Evolutionary conservation across 345 rosid genomes (phyloP).

Genomic region (Populus alba): DNA sequence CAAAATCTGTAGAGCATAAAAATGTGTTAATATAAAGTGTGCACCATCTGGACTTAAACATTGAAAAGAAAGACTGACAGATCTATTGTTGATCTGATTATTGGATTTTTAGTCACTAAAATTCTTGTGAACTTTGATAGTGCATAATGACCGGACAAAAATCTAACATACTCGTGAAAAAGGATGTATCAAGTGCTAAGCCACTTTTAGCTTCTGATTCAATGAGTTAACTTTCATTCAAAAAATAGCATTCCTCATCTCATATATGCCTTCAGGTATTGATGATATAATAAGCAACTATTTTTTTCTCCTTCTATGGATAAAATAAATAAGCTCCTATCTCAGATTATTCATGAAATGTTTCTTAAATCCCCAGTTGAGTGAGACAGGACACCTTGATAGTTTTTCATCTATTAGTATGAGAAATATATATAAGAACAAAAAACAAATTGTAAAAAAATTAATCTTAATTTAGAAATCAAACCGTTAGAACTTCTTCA

Average conservation of each 20-base stretch:
- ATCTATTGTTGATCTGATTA: neutral
- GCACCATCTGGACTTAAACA: neutral
- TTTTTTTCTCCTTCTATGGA: neutral
- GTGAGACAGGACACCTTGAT: neutral
- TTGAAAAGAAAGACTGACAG: neutral
- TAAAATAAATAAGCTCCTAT: neutral
- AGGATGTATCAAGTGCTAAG: neutral
- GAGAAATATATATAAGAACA: neutral
- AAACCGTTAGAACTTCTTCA: slow-evolving; percentile 34
- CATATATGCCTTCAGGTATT: neutral
- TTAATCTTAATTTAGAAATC: slow-evolving; percentile 1
- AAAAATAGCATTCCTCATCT: neutral
- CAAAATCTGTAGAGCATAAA: slow-evolving; percentile 17
- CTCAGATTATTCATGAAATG: neutral
- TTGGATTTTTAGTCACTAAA: neutral
- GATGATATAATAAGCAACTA: neutral
- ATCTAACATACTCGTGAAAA: neutral
- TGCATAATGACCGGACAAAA: neutral
- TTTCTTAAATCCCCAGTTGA: neutral
- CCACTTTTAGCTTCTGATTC: neutral
- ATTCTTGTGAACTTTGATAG: neutral
- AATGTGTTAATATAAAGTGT: neutral
- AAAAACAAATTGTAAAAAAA: neutral
- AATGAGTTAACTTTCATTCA: neutral
- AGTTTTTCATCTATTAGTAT: neutral